These are phyloP conservation scores for Trichocladium uniseriatum DNA, from an alignment of 495 filamentous ascomycete genomes.

Conservation along the genomic window DNA sequence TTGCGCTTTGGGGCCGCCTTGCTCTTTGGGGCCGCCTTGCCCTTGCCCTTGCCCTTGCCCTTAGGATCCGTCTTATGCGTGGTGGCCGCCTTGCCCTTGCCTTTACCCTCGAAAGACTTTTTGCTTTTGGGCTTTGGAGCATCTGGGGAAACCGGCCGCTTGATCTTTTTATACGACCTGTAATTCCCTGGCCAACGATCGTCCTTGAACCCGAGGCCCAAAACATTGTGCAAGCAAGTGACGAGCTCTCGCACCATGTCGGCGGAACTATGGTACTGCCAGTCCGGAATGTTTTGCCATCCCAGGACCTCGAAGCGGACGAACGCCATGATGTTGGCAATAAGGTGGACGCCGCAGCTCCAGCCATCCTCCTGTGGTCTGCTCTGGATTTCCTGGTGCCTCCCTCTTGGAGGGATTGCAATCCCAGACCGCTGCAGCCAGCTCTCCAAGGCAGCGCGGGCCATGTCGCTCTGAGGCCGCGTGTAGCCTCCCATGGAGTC, in stretches of 20 bases:
- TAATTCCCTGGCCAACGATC: too few species aligned
- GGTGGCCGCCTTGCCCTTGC: too few species aligned
- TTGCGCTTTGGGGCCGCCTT: too few species aligned
- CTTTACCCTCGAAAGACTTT: too few species aligned
- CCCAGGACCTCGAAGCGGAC: constrained; percentile 9
- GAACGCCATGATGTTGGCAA: constrained; percentile 14
- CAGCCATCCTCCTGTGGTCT: constrained; percentile 1
- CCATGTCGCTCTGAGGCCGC: not conserved
- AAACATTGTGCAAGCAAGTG: not conserved
- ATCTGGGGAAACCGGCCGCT: too few species aligned
- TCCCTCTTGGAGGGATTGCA: not conserved
- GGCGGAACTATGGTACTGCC: not conserved
- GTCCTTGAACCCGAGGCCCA: not conserved
- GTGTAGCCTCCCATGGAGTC: not conserved
- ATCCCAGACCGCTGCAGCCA: not conserved
- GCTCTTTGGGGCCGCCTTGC: too few species aligned
- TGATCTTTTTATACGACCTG: too few species aligned
- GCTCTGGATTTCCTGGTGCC: not conserved
- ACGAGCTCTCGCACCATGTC: not conserved
- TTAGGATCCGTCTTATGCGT: too few species aligned
- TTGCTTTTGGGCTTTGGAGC: too few species aligned
- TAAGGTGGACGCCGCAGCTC: constrained; percentile 13
- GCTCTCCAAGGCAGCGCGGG: not conserved
- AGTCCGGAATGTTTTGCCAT: constrained; percentile 4
- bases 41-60: too few species aligned